phyloP scores from a whole-genome alignment of 106 monocot genomes.

The Vanilla planifolia region DNA sequence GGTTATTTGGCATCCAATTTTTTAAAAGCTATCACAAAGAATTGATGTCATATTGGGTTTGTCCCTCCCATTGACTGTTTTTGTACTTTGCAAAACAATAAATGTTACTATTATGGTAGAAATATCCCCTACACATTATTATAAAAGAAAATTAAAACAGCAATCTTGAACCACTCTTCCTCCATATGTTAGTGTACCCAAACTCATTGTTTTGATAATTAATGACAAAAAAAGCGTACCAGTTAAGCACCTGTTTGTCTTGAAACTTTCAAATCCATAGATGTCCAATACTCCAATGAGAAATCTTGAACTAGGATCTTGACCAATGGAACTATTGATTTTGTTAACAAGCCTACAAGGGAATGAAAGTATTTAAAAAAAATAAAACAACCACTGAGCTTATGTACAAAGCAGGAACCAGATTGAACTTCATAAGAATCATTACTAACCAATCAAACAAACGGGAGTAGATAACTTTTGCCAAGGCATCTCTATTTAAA shows the following conservation, averaged over 20 bases:
- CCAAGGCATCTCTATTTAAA: conserved; percentile 49
- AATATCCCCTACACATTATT: no score
- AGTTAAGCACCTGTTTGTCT: conserved; percentile 76
- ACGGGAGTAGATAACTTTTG: conserved; percentile 47
- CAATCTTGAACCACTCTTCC: no score
- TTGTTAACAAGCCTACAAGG: conserved; percentile 57
- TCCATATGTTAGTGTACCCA: no score
- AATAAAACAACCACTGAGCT: not conserved
- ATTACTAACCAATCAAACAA: conserved; percentile 54
- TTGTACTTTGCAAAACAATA: no score
- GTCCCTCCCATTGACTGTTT: no score
- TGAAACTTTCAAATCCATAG: conserved; percentile 71
- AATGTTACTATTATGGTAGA: no score
- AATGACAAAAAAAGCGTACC: conserved; percentile 40
- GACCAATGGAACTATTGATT: conserved; percentile 52
- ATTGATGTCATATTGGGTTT: no score
- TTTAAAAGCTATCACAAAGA: no score
- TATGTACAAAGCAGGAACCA: not conserved
- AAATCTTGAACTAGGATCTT: conserved; percentile 43
- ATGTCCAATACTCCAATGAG: conserved; percentile 55
- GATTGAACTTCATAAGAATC: not conserved
- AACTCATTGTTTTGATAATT: conserved; percentile 2
- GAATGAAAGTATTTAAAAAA: not conserved
- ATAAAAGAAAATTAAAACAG: no score
- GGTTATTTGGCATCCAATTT: no score